Evolutionary conservation across 371 early-diverging fungal species (phyloP), one percentile per base, ranked within the genome.

Genomic region (Haplosporangium sp.): DNA sequence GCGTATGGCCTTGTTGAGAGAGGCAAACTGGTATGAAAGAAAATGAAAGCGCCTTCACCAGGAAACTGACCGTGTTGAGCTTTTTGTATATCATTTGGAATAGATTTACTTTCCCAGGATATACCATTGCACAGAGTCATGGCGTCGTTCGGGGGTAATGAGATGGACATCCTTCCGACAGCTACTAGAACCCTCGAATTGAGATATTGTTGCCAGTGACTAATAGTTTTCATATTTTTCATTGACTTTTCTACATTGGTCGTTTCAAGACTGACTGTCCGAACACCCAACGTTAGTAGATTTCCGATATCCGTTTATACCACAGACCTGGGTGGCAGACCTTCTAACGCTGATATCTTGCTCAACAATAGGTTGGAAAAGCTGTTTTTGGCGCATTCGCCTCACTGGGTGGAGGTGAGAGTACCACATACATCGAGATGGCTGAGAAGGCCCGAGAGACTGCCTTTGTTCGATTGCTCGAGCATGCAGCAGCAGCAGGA

Each of bases 361-460:
- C 29, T 29, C 29, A 29, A 29, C 29, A 29, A 29, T 37, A 73
- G 73, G 67, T 64, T 11, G 79, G 79, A 8, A 79, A 79, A 64
- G 68, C 79, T 13, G 63, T 79, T 43, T 68, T 79, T 51, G 80
- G 80, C 14, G 80, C 80, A 9, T 79, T 79, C 47, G 80, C 80
- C 7, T 67, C 73, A 11, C 36, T 79, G 50, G 73, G 69, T 57
- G 80, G 80, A 53, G 80, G 80, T 6, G 80, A 79, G 48, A 72
- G 66, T 41, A 56, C 73, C 2, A 72, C 73, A 3, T 79, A 72
- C 46, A 79, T 79, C 18, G 80, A 79, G 59, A 79, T 69, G 73
- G 80, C 80, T 10, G 80, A 79, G 51, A 79, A 79, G 69, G 80
- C 80, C 23, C 80, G 80, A 12, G 80, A 79, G 62, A 68, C 62